phyloP scores from a whole-genome alignment of 108 stramenopile genomes.

The Schizochytrium sp. region DNA sequence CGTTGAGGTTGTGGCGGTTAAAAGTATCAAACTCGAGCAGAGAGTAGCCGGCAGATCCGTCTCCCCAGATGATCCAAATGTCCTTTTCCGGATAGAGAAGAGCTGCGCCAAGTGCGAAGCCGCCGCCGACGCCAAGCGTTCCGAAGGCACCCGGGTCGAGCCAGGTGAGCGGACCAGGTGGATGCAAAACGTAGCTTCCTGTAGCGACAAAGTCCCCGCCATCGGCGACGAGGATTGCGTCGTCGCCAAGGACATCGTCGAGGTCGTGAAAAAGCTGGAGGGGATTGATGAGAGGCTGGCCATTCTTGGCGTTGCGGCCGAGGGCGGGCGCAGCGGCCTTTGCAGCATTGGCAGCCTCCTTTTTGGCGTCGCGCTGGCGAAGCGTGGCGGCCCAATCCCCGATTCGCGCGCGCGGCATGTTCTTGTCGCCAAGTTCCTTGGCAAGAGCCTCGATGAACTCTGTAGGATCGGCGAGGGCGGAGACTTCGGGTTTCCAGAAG shows the following conservation, averaged over 20 bases:
- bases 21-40: neutral
- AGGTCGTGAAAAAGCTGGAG: neutral
- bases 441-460: neutral
- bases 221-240: constrained; percentile 1
- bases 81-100: constrained; percentile 7
- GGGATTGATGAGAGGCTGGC: neutral
- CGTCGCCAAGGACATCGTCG: neutral
- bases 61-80: neutral
- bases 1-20: neutral
- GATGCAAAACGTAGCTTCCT: neutral
- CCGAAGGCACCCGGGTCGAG: constrained; percentile 11
- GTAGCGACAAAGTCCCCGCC: constrained; percentile 13
- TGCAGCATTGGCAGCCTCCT: neutral
- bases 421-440: neutral
- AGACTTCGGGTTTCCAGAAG: neutral
- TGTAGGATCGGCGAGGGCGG: neutral
- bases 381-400: neutral
- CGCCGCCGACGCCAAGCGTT: neutral
- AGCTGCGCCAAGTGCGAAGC: neutral
- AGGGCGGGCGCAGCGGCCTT: neutral
- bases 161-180: neutral
- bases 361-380: neutral
- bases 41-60: neutral
- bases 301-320: neutral
- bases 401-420: neutral